Base-by-base conservation (phyloP, 2,329 filamentous ascomycete species). In the Fonsecaea pugnacius region DNA sequence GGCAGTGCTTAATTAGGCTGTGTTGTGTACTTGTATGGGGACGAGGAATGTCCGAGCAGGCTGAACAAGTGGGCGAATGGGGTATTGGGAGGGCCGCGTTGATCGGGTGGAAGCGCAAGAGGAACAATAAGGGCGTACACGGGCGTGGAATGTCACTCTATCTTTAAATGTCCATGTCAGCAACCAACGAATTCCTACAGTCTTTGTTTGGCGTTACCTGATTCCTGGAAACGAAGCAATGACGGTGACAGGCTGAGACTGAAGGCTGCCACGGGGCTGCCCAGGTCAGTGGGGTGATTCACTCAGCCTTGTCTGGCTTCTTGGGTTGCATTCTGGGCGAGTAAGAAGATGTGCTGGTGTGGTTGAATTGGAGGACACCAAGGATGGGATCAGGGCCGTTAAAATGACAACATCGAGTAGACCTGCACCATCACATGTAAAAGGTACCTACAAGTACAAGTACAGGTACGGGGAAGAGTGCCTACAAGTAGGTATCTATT, bases 111-210 rank as follows among this genome's bases (percentile, higher is more conserved):
- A 48, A 24, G 43, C 8, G 10, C 18, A 48, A 7, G 7, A 27
- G 43, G 43, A 27, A 24, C 9, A 14, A 27, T 9, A 7, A 43
- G 38, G 38, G 38, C 16, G 18, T 30, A 6, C 27, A 24, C 8
- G 16, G 38, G 38, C 16, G 18, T 48, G 55, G 55, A 58, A 58
- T 58, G 38, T 50, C 38, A 58, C 55, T 48, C 55, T 16, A 48
- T 38, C 16, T 48, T 43, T 3, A 58, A 58, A 35, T 48, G 21
- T 50, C 55, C 40, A 16, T 30, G 21, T 21, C 54, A 18, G 38
- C 38, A 40, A 40, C 2, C 2, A 16, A 21, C 30, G 24, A 21
- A 18, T 30, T 48, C 24, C 21, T 27, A 40, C 38, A 14, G 38
- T 30, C 54, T 35, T n/a, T 32, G 32, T 48, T 48, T 12, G 9